Evolutionary conservation across 441 rosid species (phyloP).

Genomic region (Bruguiera hainesii): DNA sequence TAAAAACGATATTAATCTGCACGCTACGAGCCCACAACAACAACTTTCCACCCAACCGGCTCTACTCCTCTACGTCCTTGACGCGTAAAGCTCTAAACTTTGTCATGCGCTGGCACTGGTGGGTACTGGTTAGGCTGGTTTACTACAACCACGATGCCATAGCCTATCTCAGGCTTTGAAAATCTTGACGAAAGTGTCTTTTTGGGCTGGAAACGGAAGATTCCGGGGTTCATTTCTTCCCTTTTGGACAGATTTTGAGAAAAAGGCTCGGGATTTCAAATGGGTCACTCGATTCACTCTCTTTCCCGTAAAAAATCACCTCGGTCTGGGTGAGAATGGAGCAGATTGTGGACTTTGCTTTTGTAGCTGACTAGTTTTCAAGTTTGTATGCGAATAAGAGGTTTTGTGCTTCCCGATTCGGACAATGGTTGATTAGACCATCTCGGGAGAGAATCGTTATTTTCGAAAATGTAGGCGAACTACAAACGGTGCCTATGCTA

Average conservation of each 20-base stretch:
- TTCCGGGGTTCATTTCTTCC: constrained; percentile 6
- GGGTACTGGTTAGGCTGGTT: not conserved
- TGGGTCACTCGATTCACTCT: not conserved
- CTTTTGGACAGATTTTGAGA: constrained; percentile 25
- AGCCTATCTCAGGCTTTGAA: not conserved
- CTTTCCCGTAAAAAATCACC: constrained; percentile 10
- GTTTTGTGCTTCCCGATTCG: not conserved
- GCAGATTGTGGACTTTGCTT: not conserved
- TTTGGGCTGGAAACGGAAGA: constrained; percentile 9
- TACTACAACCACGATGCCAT: not conserved
- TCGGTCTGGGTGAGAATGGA: not conserved
- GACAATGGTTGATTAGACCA: constrained; percentile 9
- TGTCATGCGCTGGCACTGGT: not conserved
- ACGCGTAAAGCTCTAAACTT: constrained; percentile 8
- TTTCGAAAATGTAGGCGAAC: constrained; percentile 30
- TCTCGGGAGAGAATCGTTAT: not conserved
- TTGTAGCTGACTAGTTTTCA: not conserved
- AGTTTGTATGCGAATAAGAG: constrained; percentile 11
- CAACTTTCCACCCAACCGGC: too few species aligned
- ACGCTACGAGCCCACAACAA: too few species aligned
- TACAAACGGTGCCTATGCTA: constrained; percentile 19
- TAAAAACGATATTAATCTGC: too few species aligned
- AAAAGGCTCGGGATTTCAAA: constrained; percentile 22
- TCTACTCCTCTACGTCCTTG: constrained; percentile 3
- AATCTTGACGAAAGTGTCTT: not conserved